Evolutionary conservation across 257 asterid genomes (phyloP).

Genomic region (Solanum piurae): DNA sequence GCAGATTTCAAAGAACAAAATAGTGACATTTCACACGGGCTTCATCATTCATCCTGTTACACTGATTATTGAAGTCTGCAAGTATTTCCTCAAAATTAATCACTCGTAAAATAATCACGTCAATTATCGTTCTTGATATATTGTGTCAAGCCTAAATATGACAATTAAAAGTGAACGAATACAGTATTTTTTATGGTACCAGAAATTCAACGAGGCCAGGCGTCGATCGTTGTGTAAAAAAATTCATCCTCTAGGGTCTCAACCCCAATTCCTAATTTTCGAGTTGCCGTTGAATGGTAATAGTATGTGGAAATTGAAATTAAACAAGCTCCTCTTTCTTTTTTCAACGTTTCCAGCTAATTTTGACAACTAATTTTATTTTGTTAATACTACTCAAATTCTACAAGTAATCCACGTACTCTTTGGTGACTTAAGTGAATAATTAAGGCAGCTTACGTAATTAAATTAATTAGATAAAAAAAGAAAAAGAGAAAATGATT

Average conservation of each 20-base stretch:
- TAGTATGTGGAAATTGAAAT: neutral
- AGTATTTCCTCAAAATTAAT: neutral
- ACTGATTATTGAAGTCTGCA: neutral
- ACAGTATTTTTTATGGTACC: no score
- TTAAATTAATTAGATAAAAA: neutral
- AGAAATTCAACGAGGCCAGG: neutral
- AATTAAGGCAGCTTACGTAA: neutral
- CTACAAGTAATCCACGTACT: neutral
- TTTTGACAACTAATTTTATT: neutral
- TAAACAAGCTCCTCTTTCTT: neutral
- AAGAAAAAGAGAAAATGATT: neutral
- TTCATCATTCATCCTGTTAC: neutral
- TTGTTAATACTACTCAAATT: neutral
- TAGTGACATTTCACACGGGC: neutral
- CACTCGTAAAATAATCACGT: no score
- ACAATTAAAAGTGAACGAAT: no score
- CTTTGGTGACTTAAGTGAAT: neutral
- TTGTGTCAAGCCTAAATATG: neutral
- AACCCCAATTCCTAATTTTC: neutral
- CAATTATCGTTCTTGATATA: neutral
- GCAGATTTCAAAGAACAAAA: neutral
- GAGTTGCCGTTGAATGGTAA: neutral
- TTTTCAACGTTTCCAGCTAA: neutral
- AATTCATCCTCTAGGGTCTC: neutral
- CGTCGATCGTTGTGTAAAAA: neutral